Conservation (phyloP, 2,329 filamentous ascomycete genomes). For the Stemphylium lycopersici region DNA sequence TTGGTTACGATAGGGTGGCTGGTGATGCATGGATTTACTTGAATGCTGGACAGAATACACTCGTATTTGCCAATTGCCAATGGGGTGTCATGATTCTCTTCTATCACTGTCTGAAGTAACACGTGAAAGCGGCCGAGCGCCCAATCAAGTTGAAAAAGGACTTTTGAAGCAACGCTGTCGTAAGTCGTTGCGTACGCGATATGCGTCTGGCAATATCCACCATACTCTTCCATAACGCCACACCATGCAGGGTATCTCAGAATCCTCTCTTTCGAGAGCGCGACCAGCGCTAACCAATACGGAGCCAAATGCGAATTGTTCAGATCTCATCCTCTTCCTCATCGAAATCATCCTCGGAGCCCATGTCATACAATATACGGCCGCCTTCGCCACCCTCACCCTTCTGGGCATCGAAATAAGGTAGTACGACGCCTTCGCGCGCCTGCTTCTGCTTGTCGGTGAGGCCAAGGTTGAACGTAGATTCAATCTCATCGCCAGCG, state of each 20-base stretch:
- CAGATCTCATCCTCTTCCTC: constrained; percentile 93
- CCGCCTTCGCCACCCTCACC: constrained; percentile 80
- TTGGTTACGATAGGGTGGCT: no score
- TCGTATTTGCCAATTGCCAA: neutral
- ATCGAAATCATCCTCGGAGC: constrained; percentile 93
- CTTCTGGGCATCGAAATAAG: constrained; percentile 95
- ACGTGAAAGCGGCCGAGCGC: neutral
- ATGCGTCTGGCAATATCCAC: neutral
- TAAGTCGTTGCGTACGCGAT: neutral
- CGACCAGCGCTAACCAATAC: constrained; percentile 1
- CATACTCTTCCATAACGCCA: constrained; percentile 5
- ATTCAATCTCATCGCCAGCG: constrained; percentile 47
- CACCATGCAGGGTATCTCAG: constrained; percentile 17
- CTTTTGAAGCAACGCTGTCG: neutral
- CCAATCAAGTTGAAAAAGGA: neutral
- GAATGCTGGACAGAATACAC: no score
- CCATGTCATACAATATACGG: constrained; percentile 95
- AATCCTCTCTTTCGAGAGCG: neutral
- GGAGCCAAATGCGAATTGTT: neutral
- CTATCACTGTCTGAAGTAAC: neutral
- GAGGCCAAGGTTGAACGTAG: constrained; percentile 84
- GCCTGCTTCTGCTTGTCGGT: constrained; percentile 90
- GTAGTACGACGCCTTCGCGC: constrained; percentile 86
- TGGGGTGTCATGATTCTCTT: neutral
- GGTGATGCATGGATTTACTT: no score